Conservation (phyloP, 495 filamentous ascomycete species). For the Annulohypoxylon maeteangense region DNA sequence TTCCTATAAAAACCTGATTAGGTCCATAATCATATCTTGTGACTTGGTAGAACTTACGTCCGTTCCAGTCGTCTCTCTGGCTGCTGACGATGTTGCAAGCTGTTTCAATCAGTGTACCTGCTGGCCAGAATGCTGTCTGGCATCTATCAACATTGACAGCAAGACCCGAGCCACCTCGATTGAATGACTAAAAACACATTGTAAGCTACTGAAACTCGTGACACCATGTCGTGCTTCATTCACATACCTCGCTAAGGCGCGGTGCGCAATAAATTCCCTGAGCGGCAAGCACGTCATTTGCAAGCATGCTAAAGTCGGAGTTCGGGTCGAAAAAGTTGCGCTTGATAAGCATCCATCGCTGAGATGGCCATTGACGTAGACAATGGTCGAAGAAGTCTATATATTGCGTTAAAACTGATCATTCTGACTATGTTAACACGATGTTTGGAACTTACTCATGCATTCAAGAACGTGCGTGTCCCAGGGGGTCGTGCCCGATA, state of each 20-base stretch:
- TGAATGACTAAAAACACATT: constrained; percentile 46
- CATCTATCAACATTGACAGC: constrained; percentile 86
- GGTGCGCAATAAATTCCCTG: constrained; percentile 88
- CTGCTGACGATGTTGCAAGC: constrained; percentile 31
- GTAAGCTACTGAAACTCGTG: constrained; percentile 9
- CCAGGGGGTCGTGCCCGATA: constrained; percentile 66
- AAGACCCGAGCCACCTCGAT: constrained; percentile 62
- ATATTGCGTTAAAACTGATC: constrained; percentile 36
- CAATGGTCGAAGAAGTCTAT: constrained; percentile 87
- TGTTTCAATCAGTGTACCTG: constrained; percentile 49
- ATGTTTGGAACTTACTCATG: constrained; percentile 67
- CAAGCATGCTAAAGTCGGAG: constrained; percentile 12
- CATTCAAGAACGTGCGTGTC: constrained; percentile 76
- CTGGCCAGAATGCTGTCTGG: constrained; percentile 78
- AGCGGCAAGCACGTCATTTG: constrained; percentile 69
- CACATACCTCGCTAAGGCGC: constrained; percentile 69
- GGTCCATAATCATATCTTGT: not conserved
- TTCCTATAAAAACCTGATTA: constrained; percentile 13
- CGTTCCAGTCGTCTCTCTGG: constrained; percentile 14
- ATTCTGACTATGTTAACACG: not conserved
- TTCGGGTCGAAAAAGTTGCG: constrained; percentile 77
- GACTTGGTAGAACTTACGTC: constrained; percentile 21
- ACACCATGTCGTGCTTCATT: not conserved
- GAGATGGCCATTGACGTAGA: constrained; percentile 77
- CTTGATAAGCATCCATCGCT: constrained; percentile 72